These are phyloP conservation scores for Scedosporium aurantiacum DNA, from an alignment of 2,329 filamentous ascomycete species.

Conservation along the genomic window DNA sequence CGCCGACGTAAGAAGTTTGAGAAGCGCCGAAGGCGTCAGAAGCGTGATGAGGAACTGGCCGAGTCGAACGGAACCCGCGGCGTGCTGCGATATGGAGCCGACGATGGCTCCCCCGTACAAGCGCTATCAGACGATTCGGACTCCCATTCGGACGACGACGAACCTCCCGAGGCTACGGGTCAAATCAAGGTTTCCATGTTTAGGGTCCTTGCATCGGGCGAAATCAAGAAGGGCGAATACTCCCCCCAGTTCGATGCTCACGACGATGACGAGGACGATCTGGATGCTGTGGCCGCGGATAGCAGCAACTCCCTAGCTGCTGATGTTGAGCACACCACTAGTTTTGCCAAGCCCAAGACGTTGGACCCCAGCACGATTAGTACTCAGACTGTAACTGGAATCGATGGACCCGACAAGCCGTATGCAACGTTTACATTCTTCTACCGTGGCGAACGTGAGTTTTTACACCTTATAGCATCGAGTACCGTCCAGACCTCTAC, in stretches of 20 bases:
- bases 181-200: slow-evolving; percentile 98
- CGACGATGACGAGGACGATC: slow-evolving; percentile 74
- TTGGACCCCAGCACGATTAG: slow-evolving; percentile 95
- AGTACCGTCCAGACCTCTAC: too few species aligned
- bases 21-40: slow-evolving; percentile 54
- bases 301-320: slow-evolving; percentile 46
- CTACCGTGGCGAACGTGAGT: slow-evolving; percentile 87
- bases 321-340: slow-evolving; percentile 92
- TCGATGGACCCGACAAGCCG: slow-evolving; percentile 89
- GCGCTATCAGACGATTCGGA: slow-evolving; percentile 55
- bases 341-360: slow-evolving; percentile 92
- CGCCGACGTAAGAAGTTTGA: slow-evolving; percentile 75
- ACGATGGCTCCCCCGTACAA: slow-evolving; percentile 65
- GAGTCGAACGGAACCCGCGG: slow-evolving; percentile 21
- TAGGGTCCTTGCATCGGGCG: slow-evolving; percentile 84
- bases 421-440: slow-evolving; percentile 97
- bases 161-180: slow-evolving; percentile 84
- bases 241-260: slow-evolving; percentile 95
- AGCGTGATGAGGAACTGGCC: slow-evolving; percentile 21
- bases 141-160: slow-evolving; percentile 57
- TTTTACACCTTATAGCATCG: neutral
- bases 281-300: slow-evolving; percentile 13
- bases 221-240: slow-evolving; percentile 97
- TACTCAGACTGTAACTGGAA: slow-evolving; percentile 97
- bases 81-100: slow-evolving; percentile 70